Conservation (phyloP, 176 grass and related monocot genomes). For the Oryza glumipatula region DNA sequence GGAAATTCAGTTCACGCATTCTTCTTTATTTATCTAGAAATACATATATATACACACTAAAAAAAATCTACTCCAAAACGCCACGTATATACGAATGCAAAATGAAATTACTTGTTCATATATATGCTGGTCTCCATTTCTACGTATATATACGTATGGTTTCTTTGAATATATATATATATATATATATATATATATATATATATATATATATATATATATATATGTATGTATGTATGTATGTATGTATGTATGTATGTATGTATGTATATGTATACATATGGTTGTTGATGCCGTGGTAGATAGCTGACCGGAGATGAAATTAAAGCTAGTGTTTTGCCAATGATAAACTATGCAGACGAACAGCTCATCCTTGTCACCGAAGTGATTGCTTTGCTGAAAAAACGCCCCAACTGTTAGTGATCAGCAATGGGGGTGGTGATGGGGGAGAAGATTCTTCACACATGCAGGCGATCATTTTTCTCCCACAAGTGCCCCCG, state of each 20-base stretch:
- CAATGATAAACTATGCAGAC: conserved; percentile 46
- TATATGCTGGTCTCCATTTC: background rate
- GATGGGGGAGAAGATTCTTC: conserved; percentile 65
- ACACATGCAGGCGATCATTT: conserved; percentile 66
- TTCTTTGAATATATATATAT: background rate
- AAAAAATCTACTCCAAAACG: background rate
- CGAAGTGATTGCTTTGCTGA: conserved; percentile 48
- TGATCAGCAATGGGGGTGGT: conserved; percentile 21
- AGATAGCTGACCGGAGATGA: conserved; percentile 36
- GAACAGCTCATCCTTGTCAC: conserved; percentile 56
- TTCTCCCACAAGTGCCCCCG: conserved; percentile 19
- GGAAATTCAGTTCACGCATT: conserved; percentile 4
- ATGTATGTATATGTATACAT: background rate
- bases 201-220: background rate
- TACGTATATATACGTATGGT: background rate
- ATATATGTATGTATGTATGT: background rate
- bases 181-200: background rate
- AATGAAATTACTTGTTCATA: background rate
- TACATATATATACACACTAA: too few species aligned
- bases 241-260: background rate
- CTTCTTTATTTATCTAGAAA: conserved; percentile 6
- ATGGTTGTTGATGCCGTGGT: conserved; percentile 12
- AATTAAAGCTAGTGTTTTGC: conserved; percentile 39
- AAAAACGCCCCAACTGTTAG: conserved; percentile 33
- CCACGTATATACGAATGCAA: background rate